Percentiles rank a stretch among this genome's conserved stretches.
Conservation (phyloP, 768 basidiomycete species). For the Podaxis sp. region DNA sequence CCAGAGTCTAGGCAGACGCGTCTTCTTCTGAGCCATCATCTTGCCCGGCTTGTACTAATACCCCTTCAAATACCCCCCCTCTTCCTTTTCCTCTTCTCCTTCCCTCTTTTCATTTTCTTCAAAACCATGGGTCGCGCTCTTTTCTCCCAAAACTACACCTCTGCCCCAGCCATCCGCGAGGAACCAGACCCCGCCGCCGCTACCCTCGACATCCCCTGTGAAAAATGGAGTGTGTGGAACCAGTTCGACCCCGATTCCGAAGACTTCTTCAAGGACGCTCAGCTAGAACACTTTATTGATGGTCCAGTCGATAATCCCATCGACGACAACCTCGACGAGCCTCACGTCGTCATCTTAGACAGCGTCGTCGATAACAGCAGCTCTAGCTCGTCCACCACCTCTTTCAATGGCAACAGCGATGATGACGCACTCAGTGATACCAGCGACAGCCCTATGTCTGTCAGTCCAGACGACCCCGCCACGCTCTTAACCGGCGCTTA, state of each 20-base stretch:
- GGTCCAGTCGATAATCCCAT: conserved; percentile 33
- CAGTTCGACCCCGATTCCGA: conserved; percentile 82
- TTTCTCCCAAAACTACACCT: conserved; percentile 47
- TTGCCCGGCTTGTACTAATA: conserved; percentile 27
- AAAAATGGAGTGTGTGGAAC: conserved; percentile 65
- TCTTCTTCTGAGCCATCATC: conserved; percentile 27
- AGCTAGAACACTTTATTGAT: conserved; percentile 67
- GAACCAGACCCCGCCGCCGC: conserved; percentile 40
- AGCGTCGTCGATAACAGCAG: conserved; percentile 28
- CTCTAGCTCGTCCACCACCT: conserved; percentile 37
- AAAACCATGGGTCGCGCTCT: conserved; percentile 58
- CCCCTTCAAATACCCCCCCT: conserved; percentile 27
- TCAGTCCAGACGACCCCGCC: conserved; percentile 41
- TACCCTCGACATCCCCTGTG: conserved; percentile 43
- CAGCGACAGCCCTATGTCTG: conserved; percentile 47
- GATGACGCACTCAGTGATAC: conserved; percentile 9
- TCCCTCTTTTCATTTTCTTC: conserved; percentile 14
- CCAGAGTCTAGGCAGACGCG: conserved; percentile 21
- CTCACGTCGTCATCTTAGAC: conserved; percentile 26
- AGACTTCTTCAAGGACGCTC: conserved; percentile 64
- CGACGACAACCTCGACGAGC: conserved; percentile 9
- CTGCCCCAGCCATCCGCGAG: conserved; percentile 40
- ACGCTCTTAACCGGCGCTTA: conserved; percentile 39
- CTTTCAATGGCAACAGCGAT: conserved; percentile 43
- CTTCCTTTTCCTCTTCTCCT: conserved; percentile 2